Base-by-base conservation (phyloP, 2,329 filamentous ascomycete genomes). In the Colletotrichum sp. region DNA sequence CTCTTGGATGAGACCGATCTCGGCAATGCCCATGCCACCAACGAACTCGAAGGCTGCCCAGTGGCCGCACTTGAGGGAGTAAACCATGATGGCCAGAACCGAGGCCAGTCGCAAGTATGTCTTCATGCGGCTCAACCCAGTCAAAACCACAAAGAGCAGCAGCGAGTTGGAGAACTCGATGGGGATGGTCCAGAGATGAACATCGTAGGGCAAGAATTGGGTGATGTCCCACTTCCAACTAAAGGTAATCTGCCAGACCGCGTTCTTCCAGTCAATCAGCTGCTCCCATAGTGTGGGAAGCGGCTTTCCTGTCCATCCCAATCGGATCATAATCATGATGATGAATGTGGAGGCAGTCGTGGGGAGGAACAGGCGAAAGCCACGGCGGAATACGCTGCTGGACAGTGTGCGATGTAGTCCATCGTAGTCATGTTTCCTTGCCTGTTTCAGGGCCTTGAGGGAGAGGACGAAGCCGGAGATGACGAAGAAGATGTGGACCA, bases 401-500 rank as follows among this genome's bases (percentile, higher is more conserved):
- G 87, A 84, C 6, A 90, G 82, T 4, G 85, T 84, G 6, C 82
- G 80, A 71, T 84, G 83, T 68, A 86, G 84, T 10, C 82, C 81
- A 18, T 83, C 82, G 68, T 82, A 81, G 72, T 87, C 82, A 52
- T 85, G 82, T 12, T 82, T 79, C 71, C 86, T 86, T 9, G 88
- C 84, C 36, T 84, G 82, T 68, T 84, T 83, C 30, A 89, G 80
- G 3, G 88, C 85, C 77, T 87, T 87, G 78, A 85, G 84, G 9
- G 87, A 85, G 26, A 90, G 83, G 5, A 86, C 88, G 76, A 87
- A 89, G 49, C 88, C 88, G 2, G 88, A 89, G 44, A 90, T 87
- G 78, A 89, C 85, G 80, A 89, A 89, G 80, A 90, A 89, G 63
- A 90, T 85, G 78, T 88, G 86, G 4, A 90, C 88, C 86, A 88